Percentiles rank a stretch among this genome's conserved stretches.
Conservation (phyloP, 192 early-diverging fungal species). For the Backusella luteola region DNA sequence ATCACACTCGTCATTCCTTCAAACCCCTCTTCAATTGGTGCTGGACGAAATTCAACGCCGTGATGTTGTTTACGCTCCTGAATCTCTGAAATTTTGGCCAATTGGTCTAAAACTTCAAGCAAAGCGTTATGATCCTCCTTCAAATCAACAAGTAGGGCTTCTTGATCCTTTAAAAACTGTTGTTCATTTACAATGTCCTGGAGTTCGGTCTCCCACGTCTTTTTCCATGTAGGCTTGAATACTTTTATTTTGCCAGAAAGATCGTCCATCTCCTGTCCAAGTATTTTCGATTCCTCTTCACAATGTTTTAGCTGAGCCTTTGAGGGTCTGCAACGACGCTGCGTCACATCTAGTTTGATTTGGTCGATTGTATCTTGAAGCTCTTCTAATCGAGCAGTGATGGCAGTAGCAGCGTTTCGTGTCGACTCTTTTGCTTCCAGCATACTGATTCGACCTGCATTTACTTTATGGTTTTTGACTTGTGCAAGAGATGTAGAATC, state of each 20-base stretch:
- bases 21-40: conserved; percentile 45
- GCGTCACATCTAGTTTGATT: conserved; percentile 68
- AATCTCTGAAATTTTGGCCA: conserved; percentile 53
- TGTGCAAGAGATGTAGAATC: background rate
- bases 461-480: background rate
- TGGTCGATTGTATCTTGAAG: conserved; percentile 64
- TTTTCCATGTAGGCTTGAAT: conserved; percentile 66
- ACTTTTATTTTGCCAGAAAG: conserved; percentile 57
- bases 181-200: conserved; percentile 76
- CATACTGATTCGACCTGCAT: background rate
- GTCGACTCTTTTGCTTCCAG: background rate
- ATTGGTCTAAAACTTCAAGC: conserved; percentile 51
- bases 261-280: conserved; percentile 42
- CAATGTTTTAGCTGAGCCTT: conserved; percentile 47
- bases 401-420: background rate
- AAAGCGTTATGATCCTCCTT: conserved; percentile 58
- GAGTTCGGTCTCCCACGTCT: conserved; percentile 77
- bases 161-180: conserved; percentile 72
- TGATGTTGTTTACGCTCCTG: conserved; percentile 38
- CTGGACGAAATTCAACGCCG: conserved; percentile 5
- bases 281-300: conserved; percentile 41
- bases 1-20: conserved; percentile 64
- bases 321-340: conserved; percentile 62
- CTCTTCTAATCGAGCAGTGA: conserved; percentile 52
- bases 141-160: conserved; percentile 62